Evolutionary conservation across 2,329 filamentous ascomycete genomes (phyloP), one percentile per base, ranked within the genome.

Genomic region (Calonectria pseudoreteaudii): DNA sequence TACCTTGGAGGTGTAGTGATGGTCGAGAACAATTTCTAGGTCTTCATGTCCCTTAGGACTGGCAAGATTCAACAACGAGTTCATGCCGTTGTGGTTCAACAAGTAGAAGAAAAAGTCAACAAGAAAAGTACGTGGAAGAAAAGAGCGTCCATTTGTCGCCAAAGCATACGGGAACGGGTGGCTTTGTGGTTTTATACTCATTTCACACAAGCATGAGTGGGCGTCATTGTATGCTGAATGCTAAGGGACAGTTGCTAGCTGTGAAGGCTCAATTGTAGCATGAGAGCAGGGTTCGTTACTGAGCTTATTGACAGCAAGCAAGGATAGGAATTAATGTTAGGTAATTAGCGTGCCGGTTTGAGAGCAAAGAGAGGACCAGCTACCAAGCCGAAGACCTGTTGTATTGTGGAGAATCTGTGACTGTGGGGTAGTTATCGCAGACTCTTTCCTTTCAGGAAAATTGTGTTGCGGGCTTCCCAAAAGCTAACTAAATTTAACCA

Each of bases 401-500:
- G 44, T 23, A 47, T n/a, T 47, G 44, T 47, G 44, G 44, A 47
- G 44, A 47, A 47, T n/a, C 9, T 47, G 44, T 11, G 20, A 23
- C 1, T 47, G 44, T 47, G 44, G 44, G 13, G 44, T 3, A 23
- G 13, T 6, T 8, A 23, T 47, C 44, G 44, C 44, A 23, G 11
- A 47, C 44, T n/a, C 44, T n/a, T 47, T 47, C 44, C 11, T 11
- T 11, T 7, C 4, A 47, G 23, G 10, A 47, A 9, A 23, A 2
- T 23, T 23, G n/a, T 14, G 18, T 47, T 47, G n/a, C 44, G 23
- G 23, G n/a, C 44, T 9, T 23, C 18, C 44, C 44, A n/a, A 47
- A 47, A 10, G n/a, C 9, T 4, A 2, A 10, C 4, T 5, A 23
- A 47, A 9, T 47, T 77, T 6, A 81, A 81, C 0, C 16, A 6